Evolutionary conservation across 176 grass and related monocot species (phyloP).

Genomic region (barley (Hordeum vulgare)): DNA sequence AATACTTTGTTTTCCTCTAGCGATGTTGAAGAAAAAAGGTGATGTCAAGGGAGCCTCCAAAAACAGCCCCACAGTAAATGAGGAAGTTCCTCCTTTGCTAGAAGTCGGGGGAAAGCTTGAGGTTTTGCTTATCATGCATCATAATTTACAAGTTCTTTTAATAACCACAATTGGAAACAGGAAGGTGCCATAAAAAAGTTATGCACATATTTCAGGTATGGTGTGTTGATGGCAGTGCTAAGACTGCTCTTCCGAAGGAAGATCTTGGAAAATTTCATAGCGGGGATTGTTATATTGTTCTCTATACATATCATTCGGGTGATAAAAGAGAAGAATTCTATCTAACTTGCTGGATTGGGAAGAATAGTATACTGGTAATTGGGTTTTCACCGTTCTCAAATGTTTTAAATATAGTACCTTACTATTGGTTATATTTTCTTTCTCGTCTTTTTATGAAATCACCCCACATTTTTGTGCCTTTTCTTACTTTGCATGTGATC

Average conservation of each 20-base stretch:
- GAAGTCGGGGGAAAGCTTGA: conserved; percentile 78
- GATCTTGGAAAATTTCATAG: conserved; percentile 87
- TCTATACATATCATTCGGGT: conserved; percentile 88
- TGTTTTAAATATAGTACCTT: not conserved
- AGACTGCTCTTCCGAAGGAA: conserved; percentile 72
- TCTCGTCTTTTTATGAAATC: not conserved
- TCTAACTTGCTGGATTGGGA: conserved; percentile 87
- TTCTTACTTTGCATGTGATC: not conserved
- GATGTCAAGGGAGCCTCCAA: conserved; percentile 66
- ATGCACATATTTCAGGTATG: conserved; percentile 61
- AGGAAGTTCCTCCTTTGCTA: conserved; percentile 87
- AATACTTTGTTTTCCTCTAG: conserved; percentile 40
- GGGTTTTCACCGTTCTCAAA: not conserved
- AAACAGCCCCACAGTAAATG: conserved; percentile 26
- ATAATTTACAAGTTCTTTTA: not conserved
- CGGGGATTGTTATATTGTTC: conserved; percentile 88
- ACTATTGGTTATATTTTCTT: not conserved
- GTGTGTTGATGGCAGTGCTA: conserved; percentile 49
- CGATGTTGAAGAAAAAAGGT: conserved; percentile 60
- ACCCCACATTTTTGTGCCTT: not conserved
- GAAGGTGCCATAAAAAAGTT: not conserved
- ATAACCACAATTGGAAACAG: not conserved
- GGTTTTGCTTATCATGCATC: conserved; percentile 40
- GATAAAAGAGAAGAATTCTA: conserved; percentile 91
- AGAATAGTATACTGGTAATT: conserved; percentile 52